These are phyloP conservation scores for Fennellomyces sp. DNA, from an alignment of 371 early-diverging fungal genomes.

Conservation along the genomic window DNA sequence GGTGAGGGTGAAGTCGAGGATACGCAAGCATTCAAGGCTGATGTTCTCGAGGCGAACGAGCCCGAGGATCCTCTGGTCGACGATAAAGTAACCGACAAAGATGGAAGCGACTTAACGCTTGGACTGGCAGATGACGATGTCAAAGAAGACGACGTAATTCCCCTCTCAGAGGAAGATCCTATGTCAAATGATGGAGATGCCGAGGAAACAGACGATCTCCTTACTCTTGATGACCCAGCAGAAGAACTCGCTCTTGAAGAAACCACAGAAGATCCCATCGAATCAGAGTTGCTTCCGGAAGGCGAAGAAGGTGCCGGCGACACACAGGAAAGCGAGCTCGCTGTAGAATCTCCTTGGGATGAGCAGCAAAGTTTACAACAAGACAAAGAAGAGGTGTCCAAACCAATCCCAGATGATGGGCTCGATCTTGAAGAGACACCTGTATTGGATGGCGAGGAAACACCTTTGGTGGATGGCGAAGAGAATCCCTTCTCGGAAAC, in stretches of 20 bases:
- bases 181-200: too few relatives aligned
- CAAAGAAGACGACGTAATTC: too few relatives aligned
- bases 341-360: constrained; percentile 7
- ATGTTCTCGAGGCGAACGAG: too few relatives aligned
- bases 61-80: neutral
- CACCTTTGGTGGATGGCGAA: neutral
- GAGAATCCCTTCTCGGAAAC: neutral
- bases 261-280: neutral
- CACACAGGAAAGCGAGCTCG: neutral
- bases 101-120: neutral
- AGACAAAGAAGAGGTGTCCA: neutral
- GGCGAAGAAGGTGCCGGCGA: constrained; percentile 1
- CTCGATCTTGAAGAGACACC: too few relatives aligned
- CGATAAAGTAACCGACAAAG: neutral
- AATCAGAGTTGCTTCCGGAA: neutral
- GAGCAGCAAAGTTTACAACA: neutral
- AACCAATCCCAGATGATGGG: neutral
- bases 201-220: too few relatives aligned
- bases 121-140: neutral
- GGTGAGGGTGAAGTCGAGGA: neutral
- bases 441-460: neutral
- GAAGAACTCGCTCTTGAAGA: neutral
- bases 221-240: too few relatives aligned
- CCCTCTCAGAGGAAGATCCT: too few relatives aligned
- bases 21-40: too few relatives aligned